These are phyloP conservation scores for Nannochloris sp. DNA, from an alignment of 139 green algal genomes.

Conservation along the genomic window DNA sequence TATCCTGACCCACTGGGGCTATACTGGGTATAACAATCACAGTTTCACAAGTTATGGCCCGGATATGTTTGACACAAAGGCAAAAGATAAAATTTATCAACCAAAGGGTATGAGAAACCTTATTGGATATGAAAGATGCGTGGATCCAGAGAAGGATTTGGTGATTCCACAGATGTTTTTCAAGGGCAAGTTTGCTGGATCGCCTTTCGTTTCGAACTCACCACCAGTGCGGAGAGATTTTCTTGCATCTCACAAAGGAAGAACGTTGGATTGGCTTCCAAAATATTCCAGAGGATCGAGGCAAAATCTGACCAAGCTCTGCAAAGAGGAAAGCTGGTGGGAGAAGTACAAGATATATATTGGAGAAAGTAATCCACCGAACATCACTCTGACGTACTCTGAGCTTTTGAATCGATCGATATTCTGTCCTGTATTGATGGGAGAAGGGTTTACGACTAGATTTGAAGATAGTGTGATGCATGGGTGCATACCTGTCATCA, in stretches of 20 bases:
- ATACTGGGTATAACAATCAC: slow-evolving; percentile 16
- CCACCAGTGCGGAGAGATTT: slow-evolving; percentile 12
- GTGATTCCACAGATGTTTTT: slow-evolving; percentile 31
- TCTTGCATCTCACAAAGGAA: slow-evolving; percentile 33
- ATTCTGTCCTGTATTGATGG: slow-evolving; percentile 30
- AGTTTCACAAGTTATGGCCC: slow-evolving; percentile 7
- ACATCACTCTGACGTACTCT: slow-evolving; percentile 19
- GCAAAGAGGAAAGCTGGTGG: slow-evolving; percentile 23
- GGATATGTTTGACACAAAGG: slow-evolving; percentile 7
- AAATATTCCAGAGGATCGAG: slow-evolving; percentile 8
- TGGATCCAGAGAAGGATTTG: slow-evolving; percentile 32
- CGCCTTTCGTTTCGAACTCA: slow-evolving; percentile 21
- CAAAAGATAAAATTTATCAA: slow-evolving; percentile 17
- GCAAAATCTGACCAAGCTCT: slow-evolving; percentile 8
- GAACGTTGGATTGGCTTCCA: slow-evolving; percentile 3
- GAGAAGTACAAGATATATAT: slow-evolving; percentile 33
- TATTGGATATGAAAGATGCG: slow-evolving; percentile 21
- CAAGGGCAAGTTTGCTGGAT: slow-evolving; percentile 17
- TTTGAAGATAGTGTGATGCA: slow-evolving; percentile 58
- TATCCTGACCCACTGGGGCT: slow-evolving; percentile 38
- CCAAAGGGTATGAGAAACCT: slow-evolving; percentile 19
- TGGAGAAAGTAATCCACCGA: slow-evolving; percentile 1
- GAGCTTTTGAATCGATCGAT: slow-evolving; percentile 21
- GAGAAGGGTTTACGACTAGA: slow-evolving; percentile 45
- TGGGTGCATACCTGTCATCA: slow-evolving; percentile 61